These are phyloP conservation scores for Phellinidium pouzarii DNA, from an alignment of 1,284 basidiomycete genomes.

Conservation along the genomic window DNA sequence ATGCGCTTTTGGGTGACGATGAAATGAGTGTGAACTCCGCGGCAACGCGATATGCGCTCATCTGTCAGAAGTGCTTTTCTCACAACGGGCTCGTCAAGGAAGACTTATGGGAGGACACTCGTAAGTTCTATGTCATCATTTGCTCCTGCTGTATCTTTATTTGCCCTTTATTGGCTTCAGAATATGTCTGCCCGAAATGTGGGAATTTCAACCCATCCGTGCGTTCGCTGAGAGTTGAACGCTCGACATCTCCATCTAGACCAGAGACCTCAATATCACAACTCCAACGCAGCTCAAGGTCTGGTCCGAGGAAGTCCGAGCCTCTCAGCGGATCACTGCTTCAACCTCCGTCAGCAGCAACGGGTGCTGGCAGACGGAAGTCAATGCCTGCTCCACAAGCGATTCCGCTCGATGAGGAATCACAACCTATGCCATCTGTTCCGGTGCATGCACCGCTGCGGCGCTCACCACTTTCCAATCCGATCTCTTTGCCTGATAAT, in stretches of 20 bases:
- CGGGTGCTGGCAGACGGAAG: background rate
- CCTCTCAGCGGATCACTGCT: constrained; percentile 6
- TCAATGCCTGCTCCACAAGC: constrained; percentile 5
- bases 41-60: constrained; percentile 80
- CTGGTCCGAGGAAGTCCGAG: constrained; percentile 11
- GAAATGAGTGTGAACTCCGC: constrained; percentile 44
- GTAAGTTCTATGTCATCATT: constrained; percentile 46
- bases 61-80: constrained; percentile 87
- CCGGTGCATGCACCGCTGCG: background rate
- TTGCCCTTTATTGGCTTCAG: constrained; percentile 29
- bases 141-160: constrained; percentile 1
- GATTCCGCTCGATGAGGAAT: constrained; percentile 2
- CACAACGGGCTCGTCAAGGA: constrained; percentile 94
- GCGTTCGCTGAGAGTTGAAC: constrained; percentile 32
- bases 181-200: constrained; percentile 73
- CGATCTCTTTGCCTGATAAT: constrained; percentile 4
- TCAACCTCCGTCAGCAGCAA: background rate
- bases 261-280: background rate
- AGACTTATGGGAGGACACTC: constrained; percentile 83
- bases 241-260: background rate
- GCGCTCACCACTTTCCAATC: background rate
- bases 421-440: background rate
- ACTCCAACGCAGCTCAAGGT: background rate
- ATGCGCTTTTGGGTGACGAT: constrained; percentile 82
- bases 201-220: constrained; percentile 63